Evolutionary conservation across 2,329 filamentous ascomycete genomes (phyloP), one percentile per base, ranked within the genome.

Genomic region (Talaromyces sp.): DNA sequence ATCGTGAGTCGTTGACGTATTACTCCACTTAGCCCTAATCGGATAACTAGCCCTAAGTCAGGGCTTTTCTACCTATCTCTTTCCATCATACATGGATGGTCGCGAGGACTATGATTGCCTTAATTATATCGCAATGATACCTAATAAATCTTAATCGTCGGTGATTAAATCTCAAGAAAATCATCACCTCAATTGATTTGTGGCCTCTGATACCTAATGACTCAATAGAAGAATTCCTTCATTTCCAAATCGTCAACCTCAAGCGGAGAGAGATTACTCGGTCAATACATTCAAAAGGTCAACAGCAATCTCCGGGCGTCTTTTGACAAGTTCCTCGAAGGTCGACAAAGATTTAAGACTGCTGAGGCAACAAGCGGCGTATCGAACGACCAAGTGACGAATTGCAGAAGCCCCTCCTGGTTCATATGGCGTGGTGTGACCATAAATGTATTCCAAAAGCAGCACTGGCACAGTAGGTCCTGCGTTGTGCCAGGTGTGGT

Each of bases 1-100:
- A 35, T 48, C 15, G 8, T 10, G 11, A 53, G 36, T 53, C 25
- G 37, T 33, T 46, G 53, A 55, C 31, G 53, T 55, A 55, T 28
- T 40, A 33, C 40, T 37, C 28, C 28, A 28, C 37, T 15, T 13
- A 46, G 31, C 53, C 40, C 40, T 46, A 46, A 55, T 28, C 40
- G 37, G 35, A 10, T n/a, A n/a, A n/a, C n/a, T n/a, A 31, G 45
- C 45, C 45, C 45, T 48, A 33, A 48, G 4, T 48, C 19, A 33
- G 22, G 17, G 25, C 15, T 46, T 5, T 45, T 33, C 28, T 3
- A 35, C 5, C 8, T 3, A 35, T 35, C 10, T 35, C 2, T 17
- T 11, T 28, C 25, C 7, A 28, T 7, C 7, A 28, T 28, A 28
- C 25, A 28, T 28, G 7, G 25, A n/a, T n/a, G n/a, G n/a, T n/a